These are phyloP conservation scores for Drechmeria coniospora DNA, from an alignment of 2,329 filamentous ascomycete genomes.

Conservation along the genomic window DNA sequence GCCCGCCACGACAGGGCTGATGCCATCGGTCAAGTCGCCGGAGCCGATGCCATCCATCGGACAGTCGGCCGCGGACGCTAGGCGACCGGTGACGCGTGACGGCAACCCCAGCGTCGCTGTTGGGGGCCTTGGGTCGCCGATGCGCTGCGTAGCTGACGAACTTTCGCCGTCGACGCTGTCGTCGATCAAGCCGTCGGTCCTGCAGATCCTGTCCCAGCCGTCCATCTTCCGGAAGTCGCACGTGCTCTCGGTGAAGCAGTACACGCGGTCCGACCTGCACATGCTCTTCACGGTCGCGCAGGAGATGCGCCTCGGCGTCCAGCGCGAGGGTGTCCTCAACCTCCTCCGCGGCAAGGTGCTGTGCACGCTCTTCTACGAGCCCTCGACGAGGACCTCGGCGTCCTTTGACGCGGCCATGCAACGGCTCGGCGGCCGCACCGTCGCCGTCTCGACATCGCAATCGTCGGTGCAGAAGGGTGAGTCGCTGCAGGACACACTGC, in stretches of 20 bases:
- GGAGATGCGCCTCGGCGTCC: conserved; percentile 91
- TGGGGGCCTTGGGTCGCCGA: conserved; percentile 10
- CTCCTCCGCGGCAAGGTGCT: conserved; percentile 75
- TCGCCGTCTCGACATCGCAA: conserved; percentile 65
- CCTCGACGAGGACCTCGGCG: conserved; percentile 84
- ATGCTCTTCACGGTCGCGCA: conserved; percentile 90
- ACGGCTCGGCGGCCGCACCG: conserved; percentile 75
- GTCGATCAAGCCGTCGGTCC: conserved; percentile 45
- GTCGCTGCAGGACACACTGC: conserved; percentile 79
- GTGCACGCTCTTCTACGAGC: conserved; percentile 93
- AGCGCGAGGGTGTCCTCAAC: conserved; percentile 79
- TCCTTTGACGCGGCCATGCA: conserved; percentile 99
- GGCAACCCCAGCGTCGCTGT: too few relatives aligned
- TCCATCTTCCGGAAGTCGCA: conserved; percentile 84
- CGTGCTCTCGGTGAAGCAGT: conserved; percentile 83
- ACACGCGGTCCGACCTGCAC: conserved; percentile 76
- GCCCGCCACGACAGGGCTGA: conserved; percentile 51
- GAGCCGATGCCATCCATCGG: conserved; percentile 23
- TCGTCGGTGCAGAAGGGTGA: conserved; percentile 94
- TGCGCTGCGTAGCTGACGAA: conserved; percentile 22
- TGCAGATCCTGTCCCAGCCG: conserved; percentile 53
- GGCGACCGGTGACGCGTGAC: conserved; percentile 15
- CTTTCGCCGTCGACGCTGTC: conserved; percentile 32
- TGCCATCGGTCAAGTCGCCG: conserved; percentile 43
- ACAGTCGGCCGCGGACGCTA: conserved; percentile 20